These are phyloP conservation scores for Begonia loranthoides DNA, from an alignment of 306 rosid species.

Conservation along the genomic window DNA sequence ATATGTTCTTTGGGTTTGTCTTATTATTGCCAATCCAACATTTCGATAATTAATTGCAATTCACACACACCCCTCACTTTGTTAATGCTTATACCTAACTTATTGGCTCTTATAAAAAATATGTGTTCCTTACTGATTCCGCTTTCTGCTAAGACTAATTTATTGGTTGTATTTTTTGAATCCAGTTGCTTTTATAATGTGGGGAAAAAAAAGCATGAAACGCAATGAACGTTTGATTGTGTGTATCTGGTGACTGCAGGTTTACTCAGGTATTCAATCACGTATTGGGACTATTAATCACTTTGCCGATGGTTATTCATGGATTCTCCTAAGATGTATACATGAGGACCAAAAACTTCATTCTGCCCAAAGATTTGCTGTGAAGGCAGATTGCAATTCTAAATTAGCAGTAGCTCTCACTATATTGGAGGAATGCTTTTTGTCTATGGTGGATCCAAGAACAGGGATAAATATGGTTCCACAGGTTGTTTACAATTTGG, in stretches of 20 bases:
- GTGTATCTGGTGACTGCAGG: slow-evolving; percentile 32
- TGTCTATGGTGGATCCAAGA: slow-evolving; percentile 91
- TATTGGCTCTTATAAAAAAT: too few relatives aligned
- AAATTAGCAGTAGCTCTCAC: slow-evolving; percentile 90
- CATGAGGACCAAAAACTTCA: slow-evolving; percentile 76
- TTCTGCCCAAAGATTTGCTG: slow-evolving; percentile 79
- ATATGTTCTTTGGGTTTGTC: too few relatives aligned
- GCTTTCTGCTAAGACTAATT: too few relatives aligned
- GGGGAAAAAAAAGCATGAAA: too few relatives aligned
- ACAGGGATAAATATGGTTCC: slow-evolving; percentile 99
- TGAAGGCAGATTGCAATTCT: slow-evolving; percentile 88
- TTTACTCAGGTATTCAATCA: slow-evolving; percentile 65
- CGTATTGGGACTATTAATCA: slow-evolving; percentile 57
- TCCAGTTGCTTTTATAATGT: too few relatives aligned
- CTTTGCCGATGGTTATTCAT: slow-evolving; percentile 46
- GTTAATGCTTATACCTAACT: too few relatives aligned
- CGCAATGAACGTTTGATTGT: too few relatives aligned
- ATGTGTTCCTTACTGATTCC: too few relatives aligned
- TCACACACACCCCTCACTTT: too few relatives aligned
- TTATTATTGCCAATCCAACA: too few relatives aligned
- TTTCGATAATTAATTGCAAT: too few relatives aligned
- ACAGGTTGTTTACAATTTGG: slow-evolving; percentile 82
- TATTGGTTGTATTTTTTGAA: too few relatives aligned
- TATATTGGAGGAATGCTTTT: slow-evolving; percentile 92
- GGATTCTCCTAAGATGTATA: slow-evolving; percentile 82